Base-by-base conservation (phyloP, 352 stramenopile species). In the Aphanomyces stellatus region DNA sequence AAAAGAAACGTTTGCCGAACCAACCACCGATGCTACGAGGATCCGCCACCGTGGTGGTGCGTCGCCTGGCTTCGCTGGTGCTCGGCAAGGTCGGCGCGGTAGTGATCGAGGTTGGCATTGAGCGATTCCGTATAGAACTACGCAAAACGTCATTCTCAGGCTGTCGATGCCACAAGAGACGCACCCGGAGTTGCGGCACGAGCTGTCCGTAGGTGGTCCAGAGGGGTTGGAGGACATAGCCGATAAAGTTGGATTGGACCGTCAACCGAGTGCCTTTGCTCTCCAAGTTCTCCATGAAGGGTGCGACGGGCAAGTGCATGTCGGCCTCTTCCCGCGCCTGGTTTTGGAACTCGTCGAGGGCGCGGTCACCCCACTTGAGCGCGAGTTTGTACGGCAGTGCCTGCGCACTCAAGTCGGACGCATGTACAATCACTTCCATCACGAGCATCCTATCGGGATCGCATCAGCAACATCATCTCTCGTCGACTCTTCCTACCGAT, bases 281-380 rank as follows among this genome's bases (percentile, higher is more conserved):
- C 19, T 92, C 76, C 34, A 90, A 65, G 51, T 85, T 85, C 10
- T 74, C 76, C 82, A 92, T 93, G 71, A 88, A 90, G 2, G 85
- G 87, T 19, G 86, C 77, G 4, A 88, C 73, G 0, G 74, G 71
- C 56, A 91, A 65, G 37, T 79, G 77, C 64, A 86, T 76, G 63
- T 87, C 77, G 42, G 71, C 72, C 57, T 93, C 85, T 49, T 77
- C 81, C 49, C 78, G 76, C 0, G 78, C 85, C 51, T 94, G 85
- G 35, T 80, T 75, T 43, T 88, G 79, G 60, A 90, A 92, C 72
- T 94, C 85, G 3, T 79, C 78, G 27, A 85, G 74, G 6, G 91
- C 65, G 27, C 80, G 79, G 60, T 75, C 79, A 3, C 78, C 77
- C 85, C 80, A 94, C 13, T 82, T 72, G 24, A 76, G 69, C 2